phyloP scores from a whole-genome alignment of 805 yeast genomes.

The Wickerhamiella australiensis region DNA sequence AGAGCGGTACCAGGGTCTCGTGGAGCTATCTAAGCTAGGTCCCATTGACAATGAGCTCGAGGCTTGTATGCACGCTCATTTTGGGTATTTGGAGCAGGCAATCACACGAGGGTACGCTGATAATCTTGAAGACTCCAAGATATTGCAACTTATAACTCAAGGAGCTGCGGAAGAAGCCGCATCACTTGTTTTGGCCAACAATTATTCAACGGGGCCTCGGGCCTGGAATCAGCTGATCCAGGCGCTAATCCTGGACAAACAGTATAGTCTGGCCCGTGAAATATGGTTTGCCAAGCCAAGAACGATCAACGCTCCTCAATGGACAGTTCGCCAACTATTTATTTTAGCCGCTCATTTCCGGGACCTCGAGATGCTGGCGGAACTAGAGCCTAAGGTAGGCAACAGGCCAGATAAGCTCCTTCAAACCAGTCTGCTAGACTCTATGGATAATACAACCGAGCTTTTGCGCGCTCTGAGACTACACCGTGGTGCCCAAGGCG shows the following conservation, averaged over 20 bases:
- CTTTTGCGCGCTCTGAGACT: neutral
- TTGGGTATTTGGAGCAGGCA: slow-evolving; percentile 1
- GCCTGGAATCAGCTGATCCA: neutral
- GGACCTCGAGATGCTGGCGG: slow-evolving; percentile 3
- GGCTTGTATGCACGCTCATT: neutral
- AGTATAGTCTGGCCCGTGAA: neutral
- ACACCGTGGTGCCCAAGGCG: neutral
- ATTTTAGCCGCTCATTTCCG: slow-evolving; percentile 1
- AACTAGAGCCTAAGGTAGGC: slow-evolving; percentile 7
- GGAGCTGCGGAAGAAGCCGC: neutral
- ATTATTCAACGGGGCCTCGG: neutral
- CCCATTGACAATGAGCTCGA: neutral
- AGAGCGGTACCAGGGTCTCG: slow-evolving; percentile 12
- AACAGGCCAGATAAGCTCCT: neutral
- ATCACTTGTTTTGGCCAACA: neutral
- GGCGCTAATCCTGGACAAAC: neutral
- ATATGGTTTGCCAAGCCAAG: neutral
- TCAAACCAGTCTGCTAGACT: neutral
- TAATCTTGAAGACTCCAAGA: neutral
- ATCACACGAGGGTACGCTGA: neutral
- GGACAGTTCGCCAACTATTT: neutral
- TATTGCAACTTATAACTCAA: neutral
- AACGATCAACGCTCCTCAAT: neutral
- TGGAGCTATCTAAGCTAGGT: slow-evolving; percentile 6
- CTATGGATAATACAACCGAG: neutral